Conservation (phyloP, 2,329 filamentous ascomycete genomes). For the Chrysosporium keratinophilum region DNA sequence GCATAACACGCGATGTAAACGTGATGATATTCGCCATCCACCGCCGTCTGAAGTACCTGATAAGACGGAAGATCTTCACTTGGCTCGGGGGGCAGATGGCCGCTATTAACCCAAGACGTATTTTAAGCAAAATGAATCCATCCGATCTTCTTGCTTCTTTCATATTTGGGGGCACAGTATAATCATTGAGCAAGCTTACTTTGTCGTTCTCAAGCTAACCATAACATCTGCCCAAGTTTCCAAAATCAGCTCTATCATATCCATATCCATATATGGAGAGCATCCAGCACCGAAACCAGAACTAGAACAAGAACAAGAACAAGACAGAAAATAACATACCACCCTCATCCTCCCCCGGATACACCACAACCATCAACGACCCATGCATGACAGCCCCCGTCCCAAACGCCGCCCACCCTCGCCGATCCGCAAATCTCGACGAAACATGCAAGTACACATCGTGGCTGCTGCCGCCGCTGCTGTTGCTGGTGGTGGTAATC, state of each 20-base stretch:
- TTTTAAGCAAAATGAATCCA: neutral
- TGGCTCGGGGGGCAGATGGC: neutral
- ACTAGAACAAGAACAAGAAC: no score
- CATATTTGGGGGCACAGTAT: neutral
- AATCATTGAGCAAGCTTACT: neutral
- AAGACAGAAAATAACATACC: neutral
- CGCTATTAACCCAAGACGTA: neutral
- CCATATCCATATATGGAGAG: no score
- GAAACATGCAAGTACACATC: conserved; percentile 7
- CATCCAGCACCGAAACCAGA: no score
- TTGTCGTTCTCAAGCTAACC: conserved; percentile 2
- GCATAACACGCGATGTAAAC: conserved; percentile 7
- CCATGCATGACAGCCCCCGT: conserved; percentile 7
- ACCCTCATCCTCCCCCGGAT: conserved; percentile 4
- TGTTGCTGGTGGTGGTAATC: neutral
- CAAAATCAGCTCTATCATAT: neutral
- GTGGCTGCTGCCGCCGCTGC: neutral
- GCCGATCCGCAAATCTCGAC: neutral
- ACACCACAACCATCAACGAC: conserved; percentile 8
- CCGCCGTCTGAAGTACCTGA: neutral
- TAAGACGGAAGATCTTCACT: neutral
- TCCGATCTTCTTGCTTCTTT: neutral
- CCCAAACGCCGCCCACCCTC: conserved; percentile 9
- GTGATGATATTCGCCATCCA: conserved; percentile 5
- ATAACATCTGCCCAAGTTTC: neutral